Conservation (phyloP, 2,329 filamentous ascomycete species). For the Diaporthe citri region DNA sequence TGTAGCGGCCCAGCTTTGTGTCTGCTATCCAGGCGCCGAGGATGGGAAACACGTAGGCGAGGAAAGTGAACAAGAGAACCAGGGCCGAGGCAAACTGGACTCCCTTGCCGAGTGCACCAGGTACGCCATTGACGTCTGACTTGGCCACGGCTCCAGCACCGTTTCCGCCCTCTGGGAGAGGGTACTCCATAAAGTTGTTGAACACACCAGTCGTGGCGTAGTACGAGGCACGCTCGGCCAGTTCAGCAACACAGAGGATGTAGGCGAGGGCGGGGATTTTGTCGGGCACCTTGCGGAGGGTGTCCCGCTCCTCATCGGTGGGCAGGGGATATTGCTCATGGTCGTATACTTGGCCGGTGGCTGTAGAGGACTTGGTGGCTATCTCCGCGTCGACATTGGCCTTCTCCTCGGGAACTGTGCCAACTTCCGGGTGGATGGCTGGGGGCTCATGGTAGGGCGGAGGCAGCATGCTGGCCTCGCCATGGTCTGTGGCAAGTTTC, state of each 20-base stretch:
- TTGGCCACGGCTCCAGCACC: constrained; percentile 51
- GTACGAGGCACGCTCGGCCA: constrained; percentile 66
- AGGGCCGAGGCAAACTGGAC: constrained; percentile 61
- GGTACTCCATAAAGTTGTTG: constrained; percentile 68
- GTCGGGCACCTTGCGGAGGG: constrained; percentile 60
- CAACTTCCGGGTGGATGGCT: constrained; percentile 32
- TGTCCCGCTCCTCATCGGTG: constrained; percentile 59
- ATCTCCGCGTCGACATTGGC: not conserved
- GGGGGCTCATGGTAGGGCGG: constrained; percentile 27
- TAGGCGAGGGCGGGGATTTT: constrained; percentile 59
- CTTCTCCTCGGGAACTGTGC: constrained; percentile 25
- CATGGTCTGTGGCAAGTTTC: constrained; percentile 7
- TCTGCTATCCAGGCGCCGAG: constrained; percentile 71
- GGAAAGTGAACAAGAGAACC: constrained; percentile 59
- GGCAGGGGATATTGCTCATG: constrained; percentile 51
- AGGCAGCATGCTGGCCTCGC: constrained; percentile 33
- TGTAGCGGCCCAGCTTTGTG: constrained; percentile 74
- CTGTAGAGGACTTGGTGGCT: not conserved
- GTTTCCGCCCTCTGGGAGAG: constrained; percentile 58
- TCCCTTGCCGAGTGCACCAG: constrained; percentile 65
- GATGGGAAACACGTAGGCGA: constrained; percentile 63
- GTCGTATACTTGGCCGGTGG: constrained; percentile 40
- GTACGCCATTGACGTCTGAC: constrained; percentile 52
- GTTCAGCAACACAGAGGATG: constrained; percentile 62
- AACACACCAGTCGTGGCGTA: constrained; percentile 64